phyloP scores from a whole-genome alignment of 2,329 filamentous ascomycete genomes.

The Fusarium robinianum region DNA sequence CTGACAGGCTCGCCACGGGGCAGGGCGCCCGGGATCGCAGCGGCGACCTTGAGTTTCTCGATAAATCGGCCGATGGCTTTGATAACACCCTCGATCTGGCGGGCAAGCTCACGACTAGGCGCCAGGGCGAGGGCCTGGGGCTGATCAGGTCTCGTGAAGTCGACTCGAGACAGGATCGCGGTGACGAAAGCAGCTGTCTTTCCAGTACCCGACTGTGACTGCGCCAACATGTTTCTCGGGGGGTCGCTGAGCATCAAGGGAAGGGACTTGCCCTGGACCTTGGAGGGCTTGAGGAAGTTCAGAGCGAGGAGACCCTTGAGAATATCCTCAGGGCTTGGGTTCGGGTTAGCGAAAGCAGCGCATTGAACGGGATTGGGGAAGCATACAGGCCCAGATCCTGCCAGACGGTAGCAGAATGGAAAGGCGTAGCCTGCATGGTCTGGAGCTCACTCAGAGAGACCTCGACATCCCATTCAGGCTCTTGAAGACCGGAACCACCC shows the following conservation, averaged over 20 bases:
- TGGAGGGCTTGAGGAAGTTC: slow-evolving; percentile 93
- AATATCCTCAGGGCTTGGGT: slow-evolving; percentile 55
- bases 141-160: slow-evolving; percentile 67
- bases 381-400: slow-evolving; percentile 80
- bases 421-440: slow-evolving; percentile 80
- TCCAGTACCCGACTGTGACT: slow-evolving; percentile 98
- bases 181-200: slow-evolving; percentile 97
- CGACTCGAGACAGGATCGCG: slow-evolving; percentile 85
- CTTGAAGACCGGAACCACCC: slow-evolving; percentile 61
- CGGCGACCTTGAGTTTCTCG: slow-evolving; percentile 72
- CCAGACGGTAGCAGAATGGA: slow-evolving; percentile 84
- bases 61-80: slow-evolving; percentile 84
- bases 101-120: slow-evolving; percentile 90
- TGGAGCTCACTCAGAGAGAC: slow-evolving; percentile 92
- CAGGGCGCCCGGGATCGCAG: slow-evolving; percentile 80
- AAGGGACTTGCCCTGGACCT: slow-evolving; percentile 94
- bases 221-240: slow-evolving; percentile 92
- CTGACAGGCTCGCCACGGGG: slow-evolving; percentile 70
- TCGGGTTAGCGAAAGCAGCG: slow-evolving; percentile 8
- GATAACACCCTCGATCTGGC: slow-evolving; percentile 89
- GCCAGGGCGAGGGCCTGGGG: slow-evolving; percentile 90
- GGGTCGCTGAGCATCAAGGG: slow-evolving; percentile 86
- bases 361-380: background rate
- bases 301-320: slow-evolving; percentile 77
- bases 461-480: slow-evolving; percentile 85